Evolutionary conservation across 1,284 basidiomycete species (phyloP), one percentile per base, ranked within the genome.

Genomic region (Naganishia sp.): DNA sequence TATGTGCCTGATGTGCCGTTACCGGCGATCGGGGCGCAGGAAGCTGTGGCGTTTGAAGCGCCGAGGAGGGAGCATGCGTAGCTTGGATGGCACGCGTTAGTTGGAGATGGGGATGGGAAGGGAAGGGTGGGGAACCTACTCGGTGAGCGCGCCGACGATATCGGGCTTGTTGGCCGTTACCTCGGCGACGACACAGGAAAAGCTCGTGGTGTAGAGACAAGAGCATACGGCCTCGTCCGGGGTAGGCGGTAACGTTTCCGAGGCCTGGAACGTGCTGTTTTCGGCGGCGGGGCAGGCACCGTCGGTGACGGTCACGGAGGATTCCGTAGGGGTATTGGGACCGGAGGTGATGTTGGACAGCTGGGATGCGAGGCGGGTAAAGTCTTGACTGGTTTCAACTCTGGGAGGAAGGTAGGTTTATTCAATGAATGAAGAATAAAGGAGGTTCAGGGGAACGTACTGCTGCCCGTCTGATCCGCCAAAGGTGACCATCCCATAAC

Each of bases 401-500:
- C 75, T 79, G 21, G 6, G 5, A 18, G 18, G 16, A 10, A 10
- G 36, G 21, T 21, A 21, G 23, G 13, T 31, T 54, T 21, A 21
- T 3, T 54, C 39, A 54, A 25, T n/a, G 7, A 7, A 3, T 6
- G 18, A 31, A 13, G 7, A 36, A 21, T 2, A 25, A 15, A 46
- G 15, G 33, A 6, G 42, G 25, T 13, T 10, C 13, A 54, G 21
- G 15, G 28, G 7, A 15, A 74, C 76, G 72, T 68, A 78, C 75
- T 65, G 71, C 49, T 71, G 68, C 42, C 77, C 78, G 63, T 77
- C 72, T 13, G 56, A 42, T 11, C 64, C 13, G 0, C 85, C 86
- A 70, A 95, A 84, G 23, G 83, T 88, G 69, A 92, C 88, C 83
- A 95, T 90, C 21, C 92, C 93, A 71, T 91, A 96, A 72, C 89